phyloP scores from a whole-genome alignment of 371 early-diverging fungal species.

The Gilbertella persicaria region DNA sequence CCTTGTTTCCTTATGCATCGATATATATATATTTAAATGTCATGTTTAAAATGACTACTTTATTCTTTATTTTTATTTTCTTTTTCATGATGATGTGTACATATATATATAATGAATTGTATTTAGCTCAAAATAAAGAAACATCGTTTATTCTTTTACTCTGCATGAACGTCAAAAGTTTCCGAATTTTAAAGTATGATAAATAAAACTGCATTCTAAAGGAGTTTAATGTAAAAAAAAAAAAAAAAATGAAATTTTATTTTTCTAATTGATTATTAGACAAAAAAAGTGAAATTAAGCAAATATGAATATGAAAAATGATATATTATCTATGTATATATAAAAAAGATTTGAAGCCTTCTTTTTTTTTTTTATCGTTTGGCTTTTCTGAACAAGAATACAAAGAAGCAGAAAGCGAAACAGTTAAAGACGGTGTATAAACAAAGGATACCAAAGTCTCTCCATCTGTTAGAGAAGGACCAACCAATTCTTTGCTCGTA shows the following conservation, averaged over 20 bases:
- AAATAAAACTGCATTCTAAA: no score
- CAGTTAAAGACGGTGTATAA: slow-evolving; percentile 63
- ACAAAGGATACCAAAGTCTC: slow-evolving; percentile 71
- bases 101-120: no score
- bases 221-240: no score
- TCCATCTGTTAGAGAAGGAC: slow-evolving; percentile 69
- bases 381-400: slow-evolving; percentile 49
- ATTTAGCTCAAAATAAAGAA: no score
- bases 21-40: no score
- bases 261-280: no score
- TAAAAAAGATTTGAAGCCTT: background rate
- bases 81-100: background rate
- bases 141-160: no score
- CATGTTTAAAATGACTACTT: no score
- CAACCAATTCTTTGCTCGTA: slow-evolving; percentile 55
- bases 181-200: no score
- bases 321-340: slow-evolving; percentile 5
- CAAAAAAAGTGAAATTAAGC: background rate
- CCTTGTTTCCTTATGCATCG: background rate
- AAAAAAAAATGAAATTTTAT: background rate
- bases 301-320: background rate
- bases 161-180: no score
- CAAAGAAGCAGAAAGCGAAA: slow-evolving; percentile 49
- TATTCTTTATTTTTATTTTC: background rate
- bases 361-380: slow-evolving; percentile 40